Percentiles rank a stretch among this genome's conserved stretches.
Conservation (phyloP, 139 green algal species). For the Ulvella scutata region DNA sequence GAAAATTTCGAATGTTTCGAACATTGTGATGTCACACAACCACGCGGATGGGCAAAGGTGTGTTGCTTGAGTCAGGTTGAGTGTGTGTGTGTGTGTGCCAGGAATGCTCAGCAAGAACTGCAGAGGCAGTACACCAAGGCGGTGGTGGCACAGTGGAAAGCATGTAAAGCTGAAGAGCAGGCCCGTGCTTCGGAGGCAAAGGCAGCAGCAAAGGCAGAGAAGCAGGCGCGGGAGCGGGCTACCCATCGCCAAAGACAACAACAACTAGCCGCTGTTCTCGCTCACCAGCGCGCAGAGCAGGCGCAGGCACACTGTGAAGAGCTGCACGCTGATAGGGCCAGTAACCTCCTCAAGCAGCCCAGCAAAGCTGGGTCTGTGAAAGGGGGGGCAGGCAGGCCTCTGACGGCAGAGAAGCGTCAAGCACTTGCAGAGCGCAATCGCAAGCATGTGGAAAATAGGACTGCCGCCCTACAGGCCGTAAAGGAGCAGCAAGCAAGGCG, state of each 20-base stretch:
- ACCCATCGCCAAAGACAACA: not conserved
- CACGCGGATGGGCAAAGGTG: too few species aligned
- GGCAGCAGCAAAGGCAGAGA: not conserved
- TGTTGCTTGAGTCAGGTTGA: too few species aligned
- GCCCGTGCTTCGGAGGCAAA: not conserved
- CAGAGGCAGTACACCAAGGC: not conserved
- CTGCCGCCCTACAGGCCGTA: not conserved
- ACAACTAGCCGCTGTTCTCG: not conserved
- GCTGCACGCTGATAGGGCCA: not conserved
- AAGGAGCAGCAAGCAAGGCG: not conserved
- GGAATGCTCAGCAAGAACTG: not conserved
- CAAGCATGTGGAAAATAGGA: not conserved
- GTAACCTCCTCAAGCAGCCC: not conserved
- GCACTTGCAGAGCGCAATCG: not conserved
- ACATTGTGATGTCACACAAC: too few species aligned
- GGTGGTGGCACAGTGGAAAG: not conserved
- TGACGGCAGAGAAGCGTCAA: not conserved
- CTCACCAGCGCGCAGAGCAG: not conserved
- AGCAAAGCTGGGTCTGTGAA: not conserved
- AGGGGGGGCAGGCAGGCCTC: not conserved
- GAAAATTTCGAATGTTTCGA: too few species aligned
- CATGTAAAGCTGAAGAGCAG: not conserved
- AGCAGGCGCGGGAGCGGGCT: not conserved
- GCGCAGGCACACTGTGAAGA: not conserved
- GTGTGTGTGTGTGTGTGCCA: not conserved